phyloP scores from a whole-genome alignment of 345 rosid genomes.

The Eucalyptus erythrocorys region DNA sequence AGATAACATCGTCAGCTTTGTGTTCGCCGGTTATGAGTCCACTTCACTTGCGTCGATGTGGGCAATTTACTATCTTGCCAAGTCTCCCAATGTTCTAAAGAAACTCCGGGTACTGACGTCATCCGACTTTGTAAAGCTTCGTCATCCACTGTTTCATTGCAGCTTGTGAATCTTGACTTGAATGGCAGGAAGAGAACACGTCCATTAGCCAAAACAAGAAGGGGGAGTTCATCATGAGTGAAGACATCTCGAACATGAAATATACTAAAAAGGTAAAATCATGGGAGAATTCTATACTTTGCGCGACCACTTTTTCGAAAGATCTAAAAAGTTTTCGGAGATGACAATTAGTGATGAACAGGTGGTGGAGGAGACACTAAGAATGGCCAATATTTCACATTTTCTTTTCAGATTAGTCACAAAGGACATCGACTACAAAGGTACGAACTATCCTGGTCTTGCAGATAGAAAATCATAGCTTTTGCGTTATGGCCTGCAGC shows the following conservation, averaged over 20 bases:
- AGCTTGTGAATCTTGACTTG: neutral
- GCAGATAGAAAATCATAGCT: neutral
- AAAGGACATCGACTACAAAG: neutral
- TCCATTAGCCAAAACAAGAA: slow-evolving; percentile 1
- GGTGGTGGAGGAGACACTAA: neutral
- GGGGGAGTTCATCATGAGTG: slow-evolving; percentile 15
- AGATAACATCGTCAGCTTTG: slow-evolving; percentile 28
- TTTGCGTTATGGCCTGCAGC: neutral
- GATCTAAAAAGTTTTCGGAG: neutral
- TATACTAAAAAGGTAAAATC: slow-evolving; percentile 21
- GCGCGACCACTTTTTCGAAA: neutral
- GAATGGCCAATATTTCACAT: neutral
- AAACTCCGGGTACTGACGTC: neutral
- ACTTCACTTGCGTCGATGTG: neutral
- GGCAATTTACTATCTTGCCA: neutral
- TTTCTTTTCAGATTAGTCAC: neutral
- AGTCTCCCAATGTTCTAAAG: neutral
- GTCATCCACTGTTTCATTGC: neutral
- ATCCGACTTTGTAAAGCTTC: neutral
- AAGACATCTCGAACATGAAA: slow-evolving; percentile 18
- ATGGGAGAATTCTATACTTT: neutral
- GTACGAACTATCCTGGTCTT: neutral
- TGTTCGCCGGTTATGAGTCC: slow-evolving; percentile 20
- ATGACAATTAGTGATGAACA: neutral
- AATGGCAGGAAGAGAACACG: slow-evolving; percentile 27